Conservation (phyloP, 2,329 filamentous ascomycete species). For the Ceratocystis albifundus region DNA sequence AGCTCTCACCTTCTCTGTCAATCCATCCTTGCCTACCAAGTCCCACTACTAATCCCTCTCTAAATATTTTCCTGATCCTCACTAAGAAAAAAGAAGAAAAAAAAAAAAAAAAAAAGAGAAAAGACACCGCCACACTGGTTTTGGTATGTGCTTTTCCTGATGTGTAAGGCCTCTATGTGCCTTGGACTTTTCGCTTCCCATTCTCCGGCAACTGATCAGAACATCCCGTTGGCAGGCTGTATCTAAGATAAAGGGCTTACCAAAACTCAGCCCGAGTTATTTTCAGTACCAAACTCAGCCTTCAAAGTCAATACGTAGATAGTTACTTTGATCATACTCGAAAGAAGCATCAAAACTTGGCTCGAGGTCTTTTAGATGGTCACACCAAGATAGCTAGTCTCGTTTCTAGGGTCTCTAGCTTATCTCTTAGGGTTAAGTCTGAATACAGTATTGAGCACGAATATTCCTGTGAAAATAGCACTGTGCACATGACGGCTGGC, state of each 20-base stretch:
- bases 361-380: background rate
- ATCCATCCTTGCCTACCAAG: background rate
- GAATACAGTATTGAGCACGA: background rate
- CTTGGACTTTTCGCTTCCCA: constrained; percentile 2
- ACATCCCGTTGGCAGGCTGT: background rate
- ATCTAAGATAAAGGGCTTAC: background rate
- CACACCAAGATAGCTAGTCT: background rate
- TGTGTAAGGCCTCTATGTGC: background rate
- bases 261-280: background rate
- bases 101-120: background rate
- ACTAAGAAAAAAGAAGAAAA: too few species aligned
- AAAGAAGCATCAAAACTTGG: background rate
- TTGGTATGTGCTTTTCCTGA: constrained; percentile 9
- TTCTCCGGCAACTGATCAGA: background rate
- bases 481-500: background rate
- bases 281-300: background rate
- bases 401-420: background rate
- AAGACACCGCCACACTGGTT: constrained; percentile 7
- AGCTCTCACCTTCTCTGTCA: background rate
- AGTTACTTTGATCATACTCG: background rate
- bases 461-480: background rate
- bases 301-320: background rate
- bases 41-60: background rate
- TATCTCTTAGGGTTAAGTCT: background rate
- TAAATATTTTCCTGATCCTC: too few species aligned